Evolutionary conservation across 768 basidiomycete genomes (phyloP).

Genomic region (Auricularia heimuer): DNA sequence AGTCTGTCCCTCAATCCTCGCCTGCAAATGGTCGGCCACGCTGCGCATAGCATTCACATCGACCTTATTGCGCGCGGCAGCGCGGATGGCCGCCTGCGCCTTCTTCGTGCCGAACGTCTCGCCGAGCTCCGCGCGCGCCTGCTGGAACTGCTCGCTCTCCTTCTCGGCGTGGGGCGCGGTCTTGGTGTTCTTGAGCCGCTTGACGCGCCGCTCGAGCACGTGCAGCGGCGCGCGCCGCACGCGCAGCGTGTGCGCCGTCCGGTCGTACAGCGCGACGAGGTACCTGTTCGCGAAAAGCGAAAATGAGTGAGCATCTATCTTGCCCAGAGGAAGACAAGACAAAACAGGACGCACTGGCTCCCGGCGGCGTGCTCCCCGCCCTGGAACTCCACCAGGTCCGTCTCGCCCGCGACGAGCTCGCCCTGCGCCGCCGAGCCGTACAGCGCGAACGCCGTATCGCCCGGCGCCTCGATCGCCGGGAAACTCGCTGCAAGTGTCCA

Average conservation of each 20-base stretch:
- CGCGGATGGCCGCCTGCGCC: conserved; percentile 74
- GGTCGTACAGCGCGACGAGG: conserved; percentile 74
- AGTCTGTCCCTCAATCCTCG: conserved; percentile 68
- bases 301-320: no score
- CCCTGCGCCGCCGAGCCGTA: conserved; percentile 34
- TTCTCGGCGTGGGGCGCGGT: conserved; percentile 34
- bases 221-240: conserved; percentile 60
- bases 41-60: conserved; percentile 82
- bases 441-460: conserved; percentile 49
- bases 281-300: conserved; percentile 40
- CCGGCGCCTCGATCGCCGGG: conserved; percentile 51
- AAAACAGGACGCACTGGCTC: conserved; percentile 19
- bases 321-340: no score
- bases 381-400: conserved; percentile 72
- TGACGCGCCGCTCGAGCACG: conserved; percentile 68
- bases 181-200: conserved; percentile 63
- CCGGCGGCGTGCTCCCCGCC: conserved; percentile 46
- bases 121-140: conserved; percentile 67
- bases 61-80: conserved; percentile 81
- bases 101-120: conserved; percentile 94
- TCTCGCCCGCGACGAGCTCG: conserved; percentile 68
- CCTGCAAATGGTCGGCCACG: conserved; percentile 72
- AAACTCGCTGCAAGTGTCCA: conserved; percentile 37
- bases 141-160: background rate
- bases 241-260: conserved; percentile 56